Conservation (phyloP, 108 stramenopile species). For the Bacterosira constricta region DNA sequence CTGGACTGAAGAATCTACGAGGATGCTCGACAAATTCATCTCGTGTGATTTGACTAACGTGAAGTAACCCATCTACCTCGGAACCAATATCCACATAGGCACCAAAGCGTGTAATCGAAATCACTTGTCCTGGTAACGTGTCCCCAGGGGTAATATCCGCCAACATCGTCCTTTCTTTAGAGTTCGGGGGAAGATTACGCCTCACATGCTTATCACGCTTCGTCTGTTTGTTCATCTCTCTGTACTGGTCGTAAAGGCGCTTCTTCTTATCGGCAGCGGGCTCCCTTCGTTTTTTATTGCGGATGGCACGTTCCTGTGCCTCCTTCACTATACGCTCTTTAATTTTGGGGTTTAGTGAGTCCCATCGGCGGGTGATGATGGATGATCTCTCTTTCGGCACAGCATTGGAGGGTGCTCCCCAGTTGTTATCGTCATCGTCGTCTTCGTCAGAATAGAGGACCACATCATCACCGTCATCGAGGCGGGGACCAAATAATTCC, state of each 20-base stretch:
- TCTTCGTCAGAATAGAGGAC: conserved; percentile 52
- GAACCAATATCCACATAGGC: conserved; percentile 91
- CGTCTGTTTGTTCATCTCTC: conserved; percentile 59
- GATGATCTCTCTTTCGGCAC: conserved; percentile 8
- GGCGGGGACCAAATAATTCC: conserved; percentile 20
- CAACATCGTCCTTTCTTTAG: conserved; percentile 54
- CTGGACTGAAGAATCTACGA: conserved; percentile 66
- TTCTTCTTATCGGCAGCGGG: conserved; percentile 65
- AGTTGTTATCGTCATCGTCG: conserved; percentile 7
- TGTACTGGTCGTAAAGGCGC: conserved; percentile 52
- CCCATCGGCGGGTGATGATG: conserved; percentile 58
- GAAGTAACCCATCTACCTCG: conserved; percentile 88
- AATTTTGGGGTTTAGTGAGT: conserved; percentile 67
- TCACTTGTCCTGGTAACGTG: conserved; percentile 67
- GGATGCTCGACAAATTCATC: conserved; percentile 85
- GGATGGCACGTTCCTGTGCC: conserved; percentile 73
- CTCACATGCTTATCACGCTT: conserved; percentile 57
- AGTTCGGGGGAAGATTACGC: conserved; percentile 53
- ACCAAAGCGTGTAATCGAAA: conserved; percentile 85
- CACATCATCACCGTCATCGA: conserved; percentile 51
- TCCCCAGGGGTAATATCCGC: conserved; percentile 54
- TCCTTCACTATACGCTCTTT: conserved; percentile 66
- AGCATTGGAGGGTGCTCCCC: neutral
- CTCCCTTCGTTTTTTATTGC: conserved; percentile 80
- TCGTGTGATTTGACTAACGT: conserved; percentile 78